Evolutionary conservation across 2,329 filamentous ascomycete genomes (phyloP), one percentile per base, ranked within the genome.

Genomic region (Metarhizium guizhouense): DNA sequence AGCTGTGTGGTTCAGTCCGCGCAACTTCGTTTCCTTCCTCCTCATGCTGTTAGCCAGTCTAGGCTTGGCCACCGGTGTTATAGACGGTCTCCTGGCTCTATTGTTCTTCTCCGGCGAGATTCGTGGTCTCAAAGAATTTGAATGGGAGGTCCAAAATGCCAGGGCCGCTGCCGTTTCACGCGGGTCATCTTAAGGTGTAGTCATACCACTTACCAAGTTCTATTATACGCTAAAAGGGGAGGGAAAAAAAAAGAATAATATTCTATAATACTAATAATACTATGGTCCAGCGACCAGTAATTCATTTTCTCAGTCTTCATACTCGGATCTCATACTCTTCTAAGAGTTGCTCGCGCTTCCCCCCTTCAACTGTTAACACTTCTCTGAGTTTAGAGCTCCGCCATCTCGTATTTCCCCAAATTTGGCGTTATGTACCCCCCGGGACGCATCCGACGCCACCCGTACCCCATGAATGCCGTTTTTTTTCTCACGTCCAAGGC

Each of bases 391-490:
- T 56, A 56, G 32, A 51, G 47, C 13, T 51, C 45, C 11, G 47
- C 51, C 47, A 16, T 40, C 32, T 47, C 52, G 40, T 50, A 50
- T 2, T 43, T 32, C 30, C 48, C 47, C 42, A 45, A 43, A 40
- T 45, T 53, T 5, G 56, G 58, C 50, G 62, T 56, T n/a, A 60
- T 57, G 52, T 69, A 72, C 3, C 68, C 66, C 10, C 64, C 63
- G 1, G 69, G 69, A 42, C 68, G 65, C 66, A 70, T 70, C 57
- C 84, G 76, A 13, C 84, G 81, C 77, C 94, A 97, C 2, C 88
- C 90, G 68, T 99, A 99, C 1, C 93, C 93, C 58, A 95, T 72
- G 70, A 97, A 97, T 0, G 90, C 91, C 30, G 82, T 87, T 67
- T 80, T 81, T 71, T 93, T 95, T 57, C 94, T 82, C 60, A 94